Evolutionary conservation across 176 grass and related monocot genomes (phyloP).

Genomic region (Poa annua): DNA sequence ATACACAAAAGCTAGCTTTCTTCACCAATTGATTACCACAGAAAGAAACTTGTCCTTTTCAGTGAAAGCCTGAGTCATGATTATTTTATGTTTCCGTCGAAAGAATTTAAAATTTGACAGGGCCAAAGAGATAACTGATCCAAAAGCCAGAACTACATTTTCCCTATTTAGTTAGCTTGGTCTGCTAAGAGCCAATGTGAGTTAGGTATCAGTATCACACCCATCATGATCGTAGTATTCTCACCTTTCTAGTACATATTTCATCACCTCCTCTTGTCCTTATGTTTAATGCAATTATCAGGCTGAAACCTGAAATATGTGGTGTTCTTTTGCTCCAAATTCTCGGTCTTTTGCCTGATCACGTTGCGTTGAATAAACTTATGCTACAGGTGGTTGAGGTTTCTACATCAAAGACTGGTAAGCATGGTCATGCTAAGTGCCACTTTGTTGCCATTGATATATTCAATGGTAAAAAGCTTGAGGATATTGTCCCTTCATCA

Average conservation of each 20-base stretch:
- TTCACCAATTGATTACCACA: background rate
- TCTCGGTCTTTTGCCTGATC: background rate
- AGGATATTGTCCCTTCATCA: slow-evolving; percentile 96
- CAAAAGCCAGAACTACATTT: background rate
- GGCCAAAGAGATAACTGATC: background rate
- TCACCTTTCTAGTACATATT: background rate
- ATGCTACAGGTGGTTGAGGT: slow-evolving; percentile 86
- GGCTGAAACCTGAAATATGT: background rate
- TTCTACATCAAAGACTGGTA: slow-evolving; percentile 96
- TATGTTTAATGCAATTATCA: background rate
- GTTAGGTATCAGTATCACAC: background rate
- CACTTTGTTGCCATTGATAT: slow-evolving; percentile 96
- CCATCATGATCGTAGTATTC: background rate
- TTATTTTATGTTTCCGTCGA: background rate
- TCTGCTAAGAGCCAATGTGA: background rate
- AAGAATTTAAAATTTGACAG: background rate
- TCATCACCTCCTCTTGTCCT: background rate
- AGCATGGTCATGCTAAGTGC: slow-evolving; percentile 93
- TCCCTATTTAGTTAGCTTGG: background rate
- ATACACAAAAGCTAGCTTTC: background rate
- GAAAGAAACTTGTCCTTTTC: background rate
- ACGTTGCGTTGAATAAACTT: slow-evolving; percentile 16
- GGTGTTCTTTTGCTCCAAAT: background rate
- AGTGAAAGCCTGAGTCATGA: background rate
- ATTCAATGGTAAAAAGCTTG: slow-evolving; percentile 95